These are phyloP conservation scores for Parsonsia alboflavescens DNA, from an alignment of 257 asterid genomes.

Conservation along the genomic window DNA sequence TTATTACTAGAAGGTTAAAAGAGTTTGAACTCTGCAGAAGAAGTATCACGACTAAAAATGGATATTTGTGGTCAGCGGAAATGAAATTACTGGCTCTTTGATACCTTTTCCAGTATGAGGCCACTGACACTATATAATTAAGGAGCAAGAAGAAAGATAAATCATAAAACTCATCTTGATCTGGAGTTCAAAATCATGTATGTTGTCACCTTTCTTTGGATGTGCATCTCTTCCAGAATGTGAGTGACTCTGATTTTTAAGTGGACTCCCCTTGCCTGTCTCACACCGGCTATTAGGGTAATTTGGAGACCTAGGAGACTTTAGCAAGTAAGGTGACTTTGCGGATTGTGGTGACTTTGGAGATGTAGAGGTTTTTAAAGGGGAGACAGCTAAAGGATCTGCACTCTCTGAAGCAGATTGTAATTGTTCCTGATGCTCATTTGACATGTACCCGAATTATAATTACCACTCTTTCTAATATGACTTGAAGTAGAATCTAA, in stretches of 20 bases:
- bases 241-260: conserved; percentile 45
- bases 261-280: conserved; percentile 44
- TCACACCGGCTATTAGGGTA: conserved; percentile 24
- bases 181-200: neutral
- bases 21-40: too few relatives aligned
- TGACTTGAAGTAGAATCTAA: neutral
- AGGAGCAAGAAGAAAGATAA: neutral
- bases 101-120: neutral
- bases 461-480: conserved; percentile 3
- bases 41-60: neutral
- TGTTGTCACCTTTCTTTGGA: conserved; percentile 64
- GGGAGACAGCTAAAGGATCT: conserved; percentile 45
- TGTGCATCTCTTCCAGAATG: conserved; percentile 50
- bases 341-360: conserved; percentile 42
- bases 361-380: conserved; percentile 36
- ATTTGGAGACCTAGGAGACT: conserved; percentile 36
- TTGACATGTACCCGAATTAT: conserved; percentile 31
- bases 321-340: conserved; percentile 16
- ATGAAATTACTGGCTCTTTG: neutral
- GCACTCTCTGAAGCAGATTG: conserved; percentile 48
- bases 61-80: neutral
- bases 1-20: too few relatives aligned
- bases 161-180: neutral
- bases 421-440: conserved; percentile 55
- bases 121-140: neutral